These are phyloP conservation scores for Mortierella sp. DNA, from an alignment of 371 early-diverging fungal species.

Conservation along the genomic window DNA sequence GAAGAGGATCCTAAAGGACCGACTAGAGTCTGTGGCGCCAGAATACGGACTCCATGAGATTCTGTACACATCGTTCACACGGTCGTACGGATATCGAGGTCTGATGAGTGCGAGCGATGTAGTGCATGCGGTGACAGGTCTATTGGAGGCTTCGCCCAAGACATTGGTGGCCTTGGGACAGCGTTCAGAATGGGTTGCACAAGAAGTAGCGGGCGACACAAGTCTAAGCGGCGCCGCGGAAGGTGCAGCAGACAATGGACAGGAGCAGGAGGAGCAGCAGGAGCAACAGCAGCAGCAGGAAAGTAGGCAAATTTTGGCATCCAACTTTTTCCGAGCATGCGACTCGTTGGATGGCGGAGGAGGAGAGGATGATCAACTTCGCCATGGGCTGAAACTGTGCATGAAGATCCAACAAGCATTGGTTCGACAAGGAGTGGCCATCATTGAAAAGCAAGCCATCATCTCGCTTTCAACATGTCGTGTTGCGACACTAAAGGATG, in stretches of 20 bases:
- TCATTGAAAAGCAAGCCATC: constrained; percentile 80
- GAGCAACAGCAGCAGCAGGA: too few species aligned
- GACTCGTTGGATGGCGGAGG: constrained; percentile 77
- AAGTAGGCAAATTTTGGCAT: too few species aligned
- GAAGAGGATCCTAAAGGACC: constrained; percentile 69
- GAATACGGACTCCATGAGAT: constrained; percentile 84
- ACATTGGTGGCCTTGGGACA: constrained; percentile 59
- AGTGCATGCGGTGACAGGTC: constrained; percentile 80
- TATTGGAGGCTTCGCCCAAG: constrained; percentile 73
- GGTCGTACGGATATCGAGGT: constrained; percentile 82
- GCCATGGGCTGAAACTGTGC: constrained; percentile 75
- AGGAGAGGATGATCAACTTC: constrained; percentile 59
- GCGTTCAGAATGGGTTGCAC: constrained; percentile 31
- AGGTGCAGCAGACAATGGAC: too few species aligned
- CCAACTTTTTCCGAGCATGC: constrained; percentile 87
- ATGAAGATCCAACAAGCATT: constrained; percentile 81
- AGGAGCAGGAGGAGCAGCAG: too few species aligned
- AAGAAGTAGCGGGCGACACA: constrained; percentile 27
- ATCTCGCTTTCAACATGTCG: constrained; percentile 78
- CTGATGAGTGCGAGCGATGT: constrained; percentile 83
- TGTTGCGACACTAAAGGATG: constrained; percentile 71
- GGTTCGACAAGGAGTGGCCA: constrained; percentile 76
- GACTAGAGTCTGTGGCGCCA: constrained; percentile 78
- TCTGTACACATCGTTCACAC: constrained; percentile 81
- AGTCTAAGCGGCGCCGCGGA: constrained; percentile 4